Conservation (phyloP, 495 filamentous ascomycete species). For the Trichodelitschia bisporula region DNA sequence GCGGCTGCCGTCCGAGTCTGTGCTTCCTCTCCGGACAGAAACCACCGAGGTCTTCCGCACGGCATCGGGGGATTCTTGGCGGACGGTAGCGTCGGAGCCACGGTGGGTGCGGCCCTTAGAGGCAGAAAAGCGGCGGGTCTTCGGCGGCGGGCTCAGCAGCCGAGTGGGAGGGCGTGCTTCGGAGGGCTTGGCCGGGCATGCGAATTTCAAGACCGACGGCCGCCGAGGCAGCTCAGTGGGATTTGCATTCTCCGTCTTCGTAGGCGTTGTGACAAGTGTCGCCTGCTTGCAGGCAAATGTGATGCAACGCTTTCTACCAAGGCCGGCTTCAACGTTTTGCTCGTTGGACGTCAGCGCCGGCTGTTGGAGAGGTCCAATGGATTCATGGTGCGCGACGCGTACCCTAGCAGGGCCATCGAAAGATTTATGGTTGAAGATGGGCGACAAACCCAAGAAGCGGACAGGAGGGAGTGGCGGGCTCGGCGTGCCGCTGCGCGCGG, state of each 20-base stretch:
- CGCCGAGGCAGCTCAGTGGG: slow-evolving; percentile 20
- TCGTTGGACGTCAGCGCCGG: slow-evolving; percentile 13
- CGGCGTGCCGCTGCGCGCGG: slow-evolving; percentile 53
- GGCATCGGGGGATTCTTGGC: slow-evolving; percentile 14
- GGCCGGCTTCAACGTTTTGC: slow-evolving; percentile 15
- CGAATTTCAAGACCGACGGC: slow-evolving; percentile 31
- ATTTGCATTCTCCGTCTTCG: slow-evolving; percentile 4
- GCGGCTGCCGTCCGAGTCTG: slow-evolving; percentile 1
- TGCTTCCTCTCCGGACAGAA: too few relatives aligned
- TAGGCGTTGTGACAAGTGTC: slow-evolving; percentile 15
- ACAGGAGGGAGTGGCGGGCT: slow-evolving; percentile 46
- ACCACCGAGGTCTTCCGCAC: slow-evolving; percentile 8
- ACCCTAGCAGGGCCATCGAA: slow-evolving; percentile 1
- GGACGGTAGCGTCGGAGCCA: slow-evolving; percentile 24
- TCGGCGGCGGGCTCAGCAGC: slow-evolving; percentile 15
- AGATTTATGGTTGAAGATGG: slow-evolving; percentile 13
- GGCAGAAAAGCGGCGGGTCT: slow-evolving; percentile 5
- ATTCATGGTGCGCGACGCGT: neutral
- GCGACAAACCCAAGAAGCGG: slow-evolving; percentile 10
- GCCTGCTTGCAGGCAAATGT: slow-evolving; percentile 57
- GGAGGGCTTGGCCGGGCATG: slow-evolving; percentile 20
- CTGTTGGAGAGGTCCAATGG: slow-evolving; percentile 5
- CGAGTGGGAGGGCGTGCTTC: slow-evolving; percentile 3
- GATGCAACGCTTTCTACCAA: slow-evolving; percentile 67
- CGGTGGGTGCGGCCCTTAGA: slow-evolving; percentile 18